These are phyloP conservation scores for Diplodia corticola DNA, from an alignment of 2,329 filamentous ascomycete genomes.

Conservation along the genomic window DNA sequence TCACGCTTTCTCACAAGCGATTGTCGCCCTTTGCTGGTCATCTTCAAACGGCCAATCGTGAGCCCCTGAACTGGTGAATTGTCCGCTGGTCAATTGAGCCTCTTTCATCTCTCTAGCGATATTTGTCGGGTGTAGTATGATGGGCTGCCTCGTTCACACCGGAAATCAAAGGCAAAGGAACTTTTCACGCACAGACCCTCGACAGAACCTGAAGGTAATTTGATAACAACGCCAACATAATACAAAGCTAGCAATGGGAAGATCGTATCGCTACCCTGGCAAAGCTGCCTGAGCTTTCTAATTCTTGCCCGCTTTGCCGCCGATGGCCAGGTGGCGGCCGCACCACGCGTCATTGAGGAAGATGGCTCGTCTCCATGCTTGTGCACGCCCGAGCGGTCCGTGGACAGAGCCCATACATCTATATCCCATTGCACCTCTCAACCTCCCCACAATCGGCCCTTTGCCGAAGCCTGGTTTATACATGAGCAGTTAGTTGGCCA, in stretches of 20 bases:
- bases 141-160: no score
- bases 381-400: neutral
- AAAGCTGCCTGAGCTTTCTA: neutral
- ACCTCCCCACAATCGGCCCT: slow-evolving; percentile 12
- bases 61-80: no score
- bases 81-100: no score
- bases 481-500: neutral
- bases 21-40: no score
- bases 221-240: neutral
- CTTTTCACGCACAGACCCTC: neutral
- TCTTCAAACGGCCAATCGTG: no score
- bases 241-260: neutral
- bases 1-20: no score
- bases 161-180: no score
- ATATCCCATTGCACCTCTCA: neutral
- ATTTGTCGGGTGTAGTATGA: no score
- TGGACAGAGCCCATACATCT: neutral
- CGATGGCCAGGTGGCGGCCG: neutral
- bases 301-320: neutral
- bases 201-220: neutral
- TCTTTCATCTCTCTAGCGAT: no score
- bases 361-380: neutral
- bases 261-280: neutral
- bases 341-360: neutral
- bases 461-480: slow-evolving; percentile 14